phyloP scores from a whole-genome alignment of 2,329 filamentous ascomycete species.

The Exserohilum rostratum region DNA sequence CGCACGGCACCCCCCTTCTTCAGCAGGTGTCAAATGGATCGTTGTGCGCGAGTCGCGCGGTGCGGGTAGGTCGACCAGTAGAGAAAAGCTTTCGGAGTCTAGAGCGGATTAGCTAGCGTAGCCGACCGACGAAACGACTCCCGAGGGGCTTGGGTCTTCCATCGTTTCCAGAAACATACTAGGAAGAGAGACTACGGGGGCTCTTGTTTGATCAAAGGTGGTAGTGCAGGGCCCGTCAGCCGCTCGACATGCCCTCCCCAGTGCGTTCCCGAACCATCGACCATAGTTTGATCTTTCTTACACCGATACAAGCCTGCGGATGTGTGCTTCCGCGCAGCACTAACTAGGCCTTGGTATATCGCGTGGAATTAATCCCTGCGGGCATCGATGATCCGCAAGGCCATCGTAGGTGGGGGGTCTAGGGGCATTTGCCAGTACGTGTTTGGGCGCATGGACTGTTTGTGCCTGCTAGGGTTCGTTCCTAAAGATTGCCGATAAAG shows the following conservation, averaged over 20 bases:
- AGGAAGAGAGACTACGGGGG: conserved; percentile 6
- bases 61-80: not conserved
- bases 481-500: conserved; percentile 10
- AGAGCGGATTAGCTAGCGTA: not conserved
- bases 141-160: not conserved
- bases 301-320: conserved; percentile 6
- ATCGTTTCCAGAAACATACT: conserved; percentile 15
- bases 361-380: conserved; percentile 10
- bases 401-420: conserved; percentile 6
- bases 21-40: not conserved
- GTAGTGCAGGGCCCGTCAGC: conserved; percentile 3
- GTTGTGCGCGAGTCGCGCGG: not conserved
- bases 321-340: conserved; percentile 6
- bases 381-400: conserved; percentile 15
- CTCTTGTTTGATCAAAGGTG: conserved; percentile 3
- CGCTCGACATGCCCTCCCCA: conserved; percentile 18
- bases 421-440: conserved; percentile 11
- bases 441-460: conserved; percentile 10
- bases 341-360: not conserved
- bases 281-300: conserved; percentile 12
- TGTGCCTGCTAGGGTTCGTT: conserved; percentile 2
- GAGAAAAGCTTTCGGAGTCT: conserved; percentile 2
- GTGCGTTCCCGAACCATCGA: conserved; percentile 12
- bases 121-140: conserved; percentile 1
- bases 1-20: too few relatives aligned